These are phyloP conservation scores for Diaporthe aspalathi DNA, from an alignment of 2,329 filamentous ascomycete genomes.

Conservation along the genomic window DNA sequence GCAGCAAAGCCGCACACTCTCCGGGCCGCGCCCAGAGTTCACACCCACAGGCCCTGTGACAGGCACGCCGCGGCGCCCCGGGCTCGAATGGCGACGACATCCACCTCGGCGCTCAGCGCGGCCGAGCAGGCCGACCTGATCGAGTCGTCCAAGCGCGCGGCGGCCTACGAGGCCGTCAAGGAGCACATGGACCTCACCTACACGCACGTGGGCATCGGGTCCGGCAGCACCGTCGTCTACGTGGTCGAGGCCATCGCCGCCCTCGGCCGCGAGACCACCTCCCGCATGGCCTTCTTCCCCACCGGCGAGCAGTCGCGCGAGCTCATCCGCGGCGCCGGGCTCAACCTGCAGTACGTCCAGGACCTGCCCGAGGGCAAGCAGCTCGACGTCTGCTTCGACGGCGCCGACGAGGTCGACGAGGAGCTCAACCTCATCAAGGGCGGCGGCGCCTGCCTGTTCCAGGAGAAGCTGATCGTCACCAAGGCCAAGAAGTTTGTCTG, in stretches of 20 bases:
- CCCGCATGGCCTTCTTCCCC: constrained; percentile 84
- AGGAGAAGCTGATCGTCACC: constrained; percentile 94
- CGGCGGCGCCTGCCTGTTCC: constrained; percentile 95
- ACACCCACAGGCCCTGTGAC: not conserved
- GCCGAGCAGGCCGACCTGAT: constrained; percentile 56
- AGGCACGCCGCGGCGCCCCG: constrained; percentile 34
- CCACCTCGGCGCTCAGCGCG: constrained; percentile 42
- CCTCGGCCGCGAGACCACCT: constrained; percentile 64
- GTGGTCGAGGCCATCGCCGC: constrained; percentile 83
- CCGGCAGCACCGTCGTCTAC: constrained; percentile 84
- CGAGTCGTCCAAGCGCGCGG: constrained; percentile 80
- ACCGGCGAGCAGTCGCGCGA: constrained; percentile 93
- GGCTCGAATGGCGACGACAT: constrained; percentile 52
- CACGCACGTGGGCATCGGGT: constrained; percentile 81
- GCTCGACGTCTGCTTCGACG: constrained; percentile 94
- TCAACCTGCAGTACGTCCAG: constrained; percentile 82
- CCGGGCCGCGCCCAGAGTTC: not conserved
- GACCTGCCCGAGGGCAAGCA: constrained; percentile 68
- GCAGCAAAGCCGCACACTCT: not conserved
- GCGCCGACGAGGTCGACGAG: constrained; percentile 95
- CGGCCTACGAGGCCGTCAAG: constrained; percentile 78
- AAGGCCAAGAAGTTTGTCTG: constrained; percentile 87
- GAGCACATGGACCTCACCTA: constrained; percentile 75
- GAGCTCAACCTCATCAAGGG: constrained; percentile 98
- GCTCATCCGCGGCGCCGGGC: constrained; percentile 82